A percentile compares a stretch with the other conserved stretches of the same genome.
Conservation (phyloP, 2,329 filamentous ascomycete genomes). For the Penicillium sp. region DNA sequence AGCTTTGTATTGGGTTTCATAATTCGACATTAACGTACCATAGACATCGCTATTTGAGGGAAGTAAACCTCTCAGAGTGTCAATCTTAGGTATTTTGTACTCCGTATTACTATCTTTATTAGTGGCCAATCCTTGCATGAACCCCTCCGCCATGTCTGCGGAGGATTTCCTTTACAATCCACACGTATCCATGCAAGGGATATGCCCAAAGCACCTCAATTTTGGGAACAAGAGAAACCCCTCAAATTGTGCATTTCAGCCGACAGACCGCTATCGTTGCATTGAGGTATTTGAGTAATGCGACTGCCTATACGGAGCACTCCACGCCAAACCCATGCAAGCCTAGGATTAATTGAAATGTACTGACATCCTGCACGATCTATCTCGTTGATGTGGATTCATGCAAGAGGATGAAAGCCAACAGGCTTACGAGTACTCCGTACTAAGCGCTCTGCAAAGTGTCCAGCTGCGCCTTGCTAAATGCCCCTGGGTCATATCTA, state of each 20-base stretch:
- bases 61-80: neutral
- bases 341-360: neutral
- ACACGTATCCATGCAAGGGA: neutral
- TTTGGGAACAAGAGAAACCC: neutral
- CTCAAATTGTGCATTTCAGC: neutral
- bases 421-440: neutral
- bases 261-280: neutral
- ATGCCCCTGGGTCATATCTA: neutral
- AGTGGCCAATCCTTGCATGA: constrained; percentile 6
- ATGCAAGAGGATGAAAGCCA: neutral
- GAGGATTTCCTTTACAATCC: neutral
- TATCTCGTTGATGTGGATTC: neutral
- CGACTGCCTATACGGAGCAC: neutral
- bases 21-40: neutral
- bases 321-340: neutral
- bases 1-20: neutral
- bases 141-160: neutral
- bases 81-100: too few species aligned
- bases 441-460: neutral
- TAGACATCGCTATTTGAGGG: neutral
- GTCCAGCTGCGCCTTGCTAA: neutral
- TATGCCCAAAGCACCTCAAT: neutral
- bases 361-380: neutral
- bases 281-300: neutral
- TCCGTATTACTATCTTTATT: neutral